Evolutionary conservation across 2,329 filamentous ascomycete species (phyloP).

Genomic region (Venturia aucupariae): DNA sequence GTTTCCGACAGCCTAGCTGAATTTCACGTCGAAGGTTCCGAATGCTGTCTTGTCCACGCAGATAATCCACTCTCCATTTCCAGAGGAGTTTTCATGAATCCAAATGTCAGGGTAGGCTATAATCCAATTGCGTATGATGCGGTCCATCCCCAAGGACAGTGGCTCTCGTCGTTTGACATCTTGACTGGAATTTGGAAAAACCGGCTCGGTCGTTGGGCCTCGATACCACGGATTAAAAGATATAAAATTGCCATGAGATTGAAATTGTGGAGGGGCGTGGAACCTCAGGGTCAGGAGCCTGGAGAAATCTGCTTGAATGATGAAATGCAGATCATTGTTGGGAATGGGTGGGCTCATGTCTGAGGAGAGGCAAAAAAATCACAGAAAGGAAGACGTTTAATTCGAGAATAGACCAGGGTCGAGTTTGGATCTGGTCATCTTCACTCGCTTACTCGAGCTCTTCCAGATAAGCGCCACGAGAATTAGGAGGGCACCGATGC

Average conservation of each 20-base stretch:
- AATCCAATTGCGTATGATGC: constrained; percentile 28
- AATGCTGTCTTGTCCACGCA: constrained; percentile 69
- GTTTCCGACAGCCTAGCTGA: constrained; percentile 51
- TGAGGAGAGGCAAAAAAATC: constrained; percentile 26
- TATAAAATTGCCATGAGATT: constrained; percentile 14
- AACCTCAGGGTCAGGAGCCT: constrained; percentile 20
- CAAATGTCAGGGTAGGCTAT: constrained; percentile 60
- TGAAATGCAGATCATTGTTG: constrained; percentile 31
- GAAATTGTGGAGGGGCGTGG: constrained; percentile 13
- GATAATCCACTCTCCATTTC: constrained; percentile 51
- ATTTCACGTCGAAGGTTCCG: constrained; percentile 62
- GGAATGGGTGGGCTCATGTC: constrained; percentile 30
- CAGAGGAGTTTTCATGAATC: constrained; percentile 58
- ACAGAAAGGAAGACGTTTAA: neutral
- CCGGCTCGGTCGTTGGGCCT: constrained; percentile 16
- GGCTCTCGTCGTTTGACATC: constrained; percentile 16
- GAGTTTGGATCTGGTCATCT: neutral
- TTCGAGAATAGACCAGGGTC: neutral
- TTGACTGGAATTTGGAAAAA: constrained; percentile 21
- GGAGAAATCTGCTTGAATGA: constrained; percentile 26
- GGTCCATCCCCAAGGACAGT: constrained; percentile 16
- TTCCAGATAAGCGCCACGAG: neutral
- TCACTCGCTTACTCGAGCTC: neutral
- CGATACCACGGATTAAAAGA: neutral
- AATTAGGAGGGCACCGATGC: neutral